Conservation (phyloP, 805 yeast species). For the Priceomyces carsonii region DNA sequence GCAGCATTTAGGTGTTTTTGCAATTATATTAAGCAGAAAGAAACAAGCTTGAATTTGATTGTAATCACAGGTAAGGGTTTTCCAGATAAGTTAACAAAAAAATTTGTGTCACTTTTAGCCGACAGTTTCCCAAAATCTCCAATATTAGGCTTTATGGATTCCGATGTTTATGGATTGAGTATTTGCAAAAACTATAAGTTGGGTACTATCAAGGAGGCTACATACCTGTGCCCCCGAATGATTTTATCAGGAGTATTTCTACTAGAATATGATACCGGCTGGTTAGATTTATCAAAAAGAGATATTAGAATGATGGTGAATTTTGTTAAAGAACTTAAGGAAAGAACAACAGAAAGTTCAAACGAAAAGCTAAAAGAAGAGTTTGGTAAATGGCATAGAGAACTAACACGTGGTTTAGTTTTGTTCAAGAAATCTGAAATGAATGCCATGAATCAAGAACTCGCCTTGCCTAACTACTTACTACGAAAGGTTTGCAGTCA, state of each 20-base stretch:
- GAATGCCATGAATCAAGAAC: slow-evolving; percentile 32
- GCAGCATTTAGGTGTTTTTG: slow-evolving; percentile 39
- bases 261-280: slow-evolving; percentile 35
- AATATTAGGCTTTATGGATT: slow-evolving; percentile 54
- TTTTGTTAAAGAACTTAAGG: slow-evolving; percentile 9
- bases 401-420: slow-evolving; percentile 54
- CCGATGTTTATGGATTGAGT: slow-evolving; percentile 64
- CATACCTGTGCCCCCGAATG: slow-evolving; percentile 11
- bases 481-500: slow-evolving; percentile 6
- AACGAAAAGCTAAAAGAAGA: slow-evolving; percentile 1
- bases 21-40: slow-evolving; percentile 12
- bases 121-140: slow-evolving; percentile 32
- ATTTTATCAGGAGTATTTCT: slow-evolving; percentile 43
- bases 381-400: slow-evolving; percentile 32
- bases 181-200: slow-evolving; percentile 44
- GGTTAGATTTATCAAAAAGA: slow-evolving; percentile 19
- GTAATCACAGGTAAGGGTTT: slow-evolving; percentile 67
- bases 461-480: slow-evolving; percentile 9
- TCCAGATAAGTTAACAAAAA: slow-evolving; percentile 58
- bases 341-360: not conserved
- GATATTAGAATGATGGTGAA: slow-evolving; percentile 21
- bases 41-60: slow-evolving; percentile 10
- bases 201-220: slow-evolving; percentile 13
- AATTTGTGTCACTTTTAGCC: slow-evolving; percentile 34
- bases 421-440: slow-evolving; percentile 59